Evolutionary conservation across 352 stramenopile genomes (phyloP).

Genomic region (Phytophthora niederhauseri): DNA sequence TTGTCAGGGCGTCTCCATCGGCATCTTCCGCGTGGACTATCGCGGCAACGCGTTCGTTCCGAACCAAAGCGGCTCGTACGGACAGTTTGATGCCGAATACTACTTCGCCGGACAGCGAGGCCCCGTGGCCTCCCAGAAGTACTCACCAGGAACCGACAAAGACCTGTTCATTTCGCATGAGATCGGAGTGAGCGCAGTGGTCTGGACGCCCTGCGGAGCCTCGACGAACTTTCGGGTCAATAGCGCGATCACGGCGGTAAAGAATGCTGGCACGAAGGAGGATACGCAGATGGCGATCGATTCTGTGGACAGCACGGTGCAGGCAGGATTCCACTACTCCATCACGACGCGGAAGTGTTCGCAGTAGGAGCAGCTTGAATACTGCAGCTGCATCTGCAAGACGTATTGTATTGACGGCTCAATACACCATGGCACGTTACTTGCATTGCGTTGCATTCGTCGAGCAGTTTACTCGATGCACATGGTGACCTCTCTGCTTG

Average conservation of each 20-base stretch:
- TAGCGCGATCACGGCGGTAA: constrained; percentile 48
- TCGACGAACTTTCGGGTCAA: constrained; percentile 65
- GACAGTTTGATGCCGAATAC: constrained; percentile 61
- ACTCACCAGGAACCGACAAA: constrained; percentile 37
- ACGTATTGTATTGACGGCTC: not conserved
- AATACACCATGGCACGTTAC: constrained; percentile 10
- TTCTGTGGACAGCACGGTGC: constrained; percentile 57
- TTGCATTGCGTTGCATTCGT: constrained; percentile 19
- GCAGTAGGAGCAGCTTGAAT: constrained; percentile 1
- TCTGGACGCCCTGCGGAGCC: constrained; percentile 56
- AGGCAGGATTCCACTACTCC: constrained; percentile 57
- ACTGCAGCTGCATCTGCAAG: not conserved
- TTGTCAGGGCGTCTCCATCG: constrained; percentile 35
- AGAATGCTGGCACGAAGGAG: constrained; percentile 31
- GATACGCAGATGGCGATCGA: constrained; percentile 57
- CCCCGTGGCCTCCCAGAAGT: constrained; percentile 38
- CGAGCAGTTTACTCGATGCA: not conserved
- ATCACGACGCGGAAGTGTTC: constrained; percentile 41
- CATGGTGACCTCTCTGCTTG: constrained; percentile 5
- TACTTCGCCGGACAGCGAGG: constrained; percentile 59
- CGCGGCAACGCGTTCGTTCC: constrained; percentile 52
- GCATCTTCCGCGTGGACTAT: constrained; percentile 56
- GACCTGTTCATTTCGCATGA: constrained; percentile 57
- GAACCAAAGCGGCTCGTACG: constrained; percentile 35
- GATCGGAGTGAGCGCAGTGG: constrained; percentile 46